phyloP scores from a whole-genome alignment of 2,329 filamentous ascomycete species.

The Colletotrichum falcatum region DNA sequence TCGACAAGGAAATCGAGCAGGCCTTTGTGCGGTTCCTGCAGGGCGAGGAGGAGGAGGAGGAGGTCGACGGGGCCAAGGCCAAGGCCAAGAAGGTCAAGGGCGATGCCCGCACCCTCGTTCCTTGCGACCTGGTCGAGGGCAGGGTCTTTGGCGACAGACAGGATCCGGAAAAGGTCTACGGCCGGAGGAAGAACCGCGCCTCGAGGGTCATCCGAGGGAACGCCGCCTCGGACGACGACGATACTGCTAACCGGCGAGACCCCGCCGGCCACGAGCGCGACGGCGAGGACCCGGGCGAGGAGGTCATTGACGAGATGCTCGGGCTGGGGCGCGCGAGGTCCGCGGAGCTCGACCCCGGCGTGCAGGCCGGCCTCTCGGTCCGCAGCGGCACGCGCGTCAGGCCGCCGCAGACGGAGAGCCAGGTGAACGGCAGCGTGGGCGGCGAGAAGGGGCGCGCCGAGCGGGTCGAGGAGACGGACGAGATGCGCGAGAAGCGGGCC shows the following conservation, averaged over 20 bases:
- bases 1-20: slow-evolving; percentile 65
- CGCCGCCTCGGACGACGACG: slow-evolving; percentile 33
- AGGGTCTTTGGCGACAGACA: slow-evolving; percentile 47
- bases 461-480: slow-evolving; percentile 62
- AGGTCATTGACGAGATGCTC: slow-evolving; percentile 32
- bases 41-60: slow-evolving; percentile 41
- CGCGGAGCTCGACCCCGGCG: slow-evolving; percentile 59
- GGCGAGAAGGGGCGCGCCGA: slow-evolving; percentile 68
- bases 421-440: slow-evolving; percentile 67
- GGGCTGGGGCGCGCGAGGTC: slow-evolving; percentile 18
- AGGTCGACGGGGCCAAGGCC: slow-evolving; percentile 20
- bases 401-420: slow-evolving; percentile 54
- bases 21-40: slow-evolving; percentile 56
- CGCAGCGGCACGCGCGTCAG: slow-evolving; percentile 53
- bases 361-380: slow-evolving; percentile 50
- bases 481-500: slow-evolving; percentile 60
- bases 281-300: slow-evolving; percentile 24
- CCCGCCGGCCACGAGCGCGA: slow-evolving; percentile 56
- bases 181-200: slow-evolving; percentile 58
- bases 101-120: slow-evolving; percentile 61
- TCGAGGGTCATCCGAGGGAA: slow-evolving; percentile 52
- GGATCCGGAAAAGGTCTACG: slow-evolving; percentile 50
- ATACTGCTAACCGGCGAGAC: slow-evolving; percentile 51
- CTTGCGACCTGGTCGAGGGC: slow-evolving; percentile 62
- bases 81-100: slow-evolving; percentile 56